Evolutionary conservation across 352 stramenopile species (phyloP).

Genomic region (Aphanomyces stellatus): DNA sequence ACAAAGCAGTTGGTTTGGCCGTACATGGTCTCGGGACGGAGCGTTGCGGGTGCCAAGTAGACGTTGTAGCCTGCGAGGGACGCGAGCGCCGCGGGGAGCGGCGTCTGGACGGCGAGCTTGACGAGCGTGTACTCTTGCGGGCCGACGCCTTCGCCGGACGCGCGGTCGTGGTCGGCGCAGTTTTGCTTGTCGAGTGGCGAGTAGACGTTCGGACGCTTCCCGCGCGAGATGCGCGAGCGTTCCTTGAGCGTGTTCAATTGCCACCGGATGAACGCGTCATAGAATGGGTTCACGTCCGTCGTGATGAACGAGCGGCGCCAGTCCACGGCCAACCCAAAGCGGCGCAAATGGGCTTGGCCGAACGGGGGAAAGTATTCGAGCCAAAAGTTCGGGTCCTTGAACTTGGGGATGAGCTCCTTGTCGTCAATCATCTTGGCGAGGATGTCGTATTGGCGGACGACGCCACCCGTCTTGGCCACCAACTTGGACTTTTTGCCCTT

Average conservation of each 20-base stretch:
- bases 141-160: conserved; percentile 96
- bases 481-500: conserved; percentile 98
- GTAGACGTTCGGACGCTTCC: conserved; percentile 98
- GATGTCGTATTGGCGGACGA: conserved; percentile 98
- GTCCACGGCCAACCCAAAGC: conserved; percentile 96
- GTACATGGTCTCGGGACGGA: conserved; percentile 99
- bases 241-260: conserved; percentile 97
- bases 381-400: conserved; percentile 97
- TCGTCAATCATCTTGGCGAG: conserved; percentile 88
- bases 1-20: conserved; percentile 99
- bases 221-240: conserved; percentile 80
- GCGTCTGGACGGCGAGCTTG: conserved; percentile 92
- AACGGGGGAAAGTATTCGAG: conserved; percentile 98
- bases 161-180: conserved; percentile 98
- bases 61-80: conserved; percentile 85
- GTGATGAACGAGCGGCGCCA: conserved; percentile 99
- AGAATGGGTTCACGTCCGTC: conserved; percentile 98
- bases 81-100: conserved; percentile 65
- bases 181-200: conserved; percentile 97
- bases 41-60: conserved; percentile 96
- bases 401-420: conserved; percentile 95
- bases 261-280: conserved; percentile 99
- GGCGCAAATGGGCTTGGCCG: conserved; percentile 94
- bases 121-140: conserved; percentile 99
- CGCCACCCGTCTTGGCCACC: conserved; percentile 94